Evolutionary conservation across 805 yeast genomes (phyloP), one percentile per base, ranked within the genome.

Genomic region (Saturnispora serradocipensis): DNA sequence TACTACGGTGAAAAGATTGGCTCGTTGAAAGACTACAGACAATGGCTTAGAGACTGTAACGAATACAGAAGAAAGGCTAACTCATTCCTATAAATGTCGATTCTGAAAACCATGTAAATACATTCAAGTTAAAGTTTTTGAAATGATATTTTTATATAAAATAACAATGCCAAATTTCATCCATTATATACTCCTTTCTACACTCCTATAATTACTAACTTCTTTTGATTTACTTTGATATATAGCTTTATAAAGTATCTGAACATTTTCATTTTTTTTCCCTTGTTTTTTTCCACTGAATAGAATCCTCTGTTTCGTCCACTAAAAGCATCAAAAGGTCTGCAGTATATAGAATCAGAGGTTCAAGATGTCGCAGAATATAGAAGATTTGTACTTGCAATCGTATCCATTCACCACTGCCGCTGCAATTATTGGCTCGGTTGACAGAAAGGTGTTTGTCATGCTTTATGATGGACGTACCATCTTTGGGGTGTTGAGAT

Each of bases 1-100:
- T 93, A 89, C 70, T 93, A 93, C 65, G 99, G 99, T 40, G 99
- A 93, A 71, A 87, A 87, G 68, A 90, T 93, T 55, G 88, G 88
- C 49, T 84, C 95, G 49, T 69, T 91, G 63, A 79, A 80, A 59
- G 90, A 81, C 58, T 93, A 93, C 70, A 86, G 89, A 70, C 93
- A 87, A 67, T 93, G 99, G 99, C 75, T 93, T 61, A 81, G 98
- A 62, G 98, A 93, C 67, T 87, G 96, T 63, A 84, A 88, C 62
- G 89, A 96, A 36, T 93, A 85, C 73, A 81, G 83, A 65, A 81
- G 90, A 72, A 88, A 87, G 69, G 77, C 88, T 22, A 77, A 77
- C 63, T 90, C 85, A 60, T 87, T 87, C 61, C 71, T 86, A 61
- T 84, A 62, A 67, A 53, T 46, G 8, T 20, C 11, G 34, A 30